phyloP scores from a whole-genome alignment of 257 asterid species.

The Leonotis leonurus region DNA sequence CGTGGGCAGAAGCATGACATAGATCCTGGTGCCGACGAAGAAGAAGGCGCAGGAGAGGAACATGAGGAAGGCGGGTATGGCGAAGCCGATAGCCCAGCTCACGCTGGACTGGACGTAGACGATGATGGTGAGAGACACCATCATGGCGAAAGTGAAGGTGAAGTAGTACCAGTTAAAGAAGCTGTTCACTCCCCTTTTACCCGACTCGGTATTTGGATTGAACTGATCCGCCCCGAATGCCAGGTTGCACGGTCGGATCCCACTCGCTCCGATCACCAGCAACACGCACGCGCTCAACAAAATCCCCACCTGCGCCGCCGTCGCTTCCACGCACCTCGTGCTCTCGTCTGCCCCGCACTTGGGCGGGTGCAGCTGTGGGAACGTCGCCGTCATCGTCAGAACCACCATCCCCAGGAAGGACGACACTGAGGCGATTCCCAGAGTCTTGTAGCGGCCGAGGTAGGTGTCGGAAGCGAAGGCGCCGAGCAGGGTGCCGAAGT shows the following conservation, averaged over 20 bases:
- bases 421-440: constrained; percentile 45
- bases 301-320: constrained; percentile 26
- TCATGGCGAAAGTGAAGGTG: constrained; percentile 49
- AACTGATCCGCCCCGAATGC: constrained; percentile 56
- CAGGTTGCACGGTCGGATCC: constrained; percentile 47
- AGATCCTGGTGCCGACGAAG: constrained; percentile 36
- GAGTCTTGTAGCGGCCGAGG: constrained; percentile 49
- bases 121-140: constrained; percentile 34
- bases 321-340: constrained; percentile 17
- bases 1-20: constrained; percentile 29
- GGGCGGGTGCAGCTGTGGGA: constrained; percentile 28
- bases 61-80: constrained; percentile 40
- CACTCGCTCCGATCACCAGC: constrained; percentile 39
- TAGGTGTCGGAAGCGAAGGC: constrained; percentile 53
- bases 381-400: constrained; percentile 39
- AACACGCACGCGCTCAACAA: constrained; percentile 21
- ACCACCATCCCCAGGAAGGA: constrained; percentile 52
- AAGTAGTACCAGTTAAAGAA: constrained; percentile 55
- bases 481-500: constrained; percentile 45
- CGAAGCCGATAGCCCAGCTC: constrained; percentile 43
- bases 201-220: constrained; percentile 39
- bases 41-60: constrained; percentile 32
- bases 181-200: constrained; percentile 34
- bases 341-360: constrained; percentile 16
- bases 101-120: constrained; percentile 40